Conservation (phyloP, 192 early-diverging fungal genomes). For the Coemansia sp. region DNA sequence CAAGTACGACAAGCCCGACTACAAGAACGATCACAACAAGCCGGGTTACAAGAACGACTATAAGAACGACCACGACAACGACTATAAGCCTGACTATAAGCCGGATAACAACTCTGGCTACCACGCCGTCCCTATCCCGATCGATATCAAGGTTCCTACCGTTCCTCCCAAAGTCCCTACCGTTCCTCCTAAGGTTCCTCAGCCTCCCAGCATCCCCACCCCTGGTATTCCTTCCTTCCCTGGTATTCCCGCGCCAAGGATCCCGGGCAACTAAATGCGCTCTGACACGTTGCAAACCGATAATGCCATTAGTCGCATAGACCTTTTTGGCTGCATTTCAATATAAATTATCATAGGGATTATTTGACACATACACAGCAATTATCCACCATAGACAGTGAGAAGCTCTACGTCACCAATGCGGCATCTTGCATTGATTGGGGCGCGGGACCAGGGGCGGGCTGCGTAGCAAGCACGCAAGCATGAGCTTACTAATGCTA, state of each 20-base stretch:
- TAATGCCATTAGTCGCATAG: neutral
- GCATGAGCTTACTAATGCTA: slow-evolving; percentile 1
- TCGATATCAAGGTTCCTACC: too few species aligned
- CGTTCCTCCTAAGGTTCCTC: too few species aligned
- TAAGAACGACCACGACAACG: neutral
- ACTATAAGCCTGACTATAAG: neutral
- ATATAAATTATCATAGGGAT: neutral
- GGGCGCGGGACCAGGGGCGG: neutral
- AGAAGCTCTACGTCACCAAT: neutral
- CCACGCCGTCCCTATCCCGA: neutral
- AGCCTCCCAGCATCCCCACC: too few species aligned
- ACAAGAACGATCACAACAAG: slow-evolving; percentile 2
- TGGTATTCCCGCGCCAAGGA: neutral
- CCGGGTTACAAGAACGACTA: neutral
- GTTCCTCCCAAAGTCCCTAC: too few species aligned
- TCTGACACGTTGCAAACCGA: neutral
- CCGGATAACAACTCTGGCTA: neutral
- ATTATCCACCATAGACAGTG: neutral
- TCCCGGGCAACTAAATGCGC: neutral
- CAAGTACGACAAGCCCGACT: neutral
- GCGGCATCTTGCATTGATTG: neutral
- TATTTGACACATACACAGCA: neutral
- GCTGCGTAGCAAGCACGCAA: neutral
- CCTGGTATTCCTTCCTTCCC: neutral
- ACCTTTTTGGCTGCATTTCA: neutral